Evolutionary conservation across 495 filamentous ascomycete species (phyloP).

Genomic region (Polyplosphaeria fusca): DNA sequence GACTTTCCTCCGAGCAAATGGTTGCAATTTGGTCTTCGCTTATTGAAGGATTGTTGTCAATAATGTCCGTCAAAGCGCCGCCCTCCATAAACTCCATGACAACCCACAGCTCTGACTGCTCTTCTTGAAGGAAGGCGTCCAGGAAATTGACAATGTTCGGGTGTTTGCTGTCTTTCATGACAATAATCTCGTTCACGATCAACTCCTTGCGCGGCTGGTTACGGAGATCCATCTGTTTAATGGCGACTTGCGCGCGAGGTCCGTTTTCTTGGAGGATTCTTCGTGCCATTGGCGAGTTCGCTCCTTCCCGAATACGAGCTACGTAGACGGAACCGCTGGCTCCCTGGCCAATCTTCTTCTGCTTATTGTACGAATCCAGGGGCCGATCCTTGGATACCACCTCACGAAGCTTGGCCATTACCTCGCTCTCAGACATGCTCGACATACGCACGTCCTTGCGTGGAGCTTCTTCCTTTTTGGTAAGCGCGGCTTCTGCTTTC

Average conservation of each 20-base stretch:
- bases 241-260: conserved; percentile 75
- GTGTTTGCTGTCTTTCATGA: conserved; percentile 98
- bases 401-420: conserved; percentile 89
- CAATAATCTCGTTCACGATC: conserved; percentile 98
- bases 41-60: conserved; percentile 90
- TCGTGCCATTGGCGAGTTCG: conserved; percentile 61
- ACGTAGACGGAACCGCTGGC: conserved; percentile 98
- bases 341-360: conserved; percentile 98
- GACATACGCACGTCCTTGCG: conserved; percentile 95
- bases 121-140: conserved; percentile 91
- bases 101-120: conserved; percentile 91
- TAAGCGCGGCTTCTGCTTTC: conserved; percentile 76
- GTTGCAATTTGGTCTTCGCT: conserved; percentile 96
- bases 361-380: conserved; percentile 89
- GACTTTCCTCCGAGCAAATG: conserved; percentile 85
- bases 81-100: conserved; percentile 99
- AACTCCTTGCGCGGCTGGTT: conserved; percentile 97
- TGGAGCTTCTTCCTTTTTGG: conserved; percentile 66
- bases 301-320: conserved; percentile 78
- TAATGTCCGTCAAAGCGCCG: conserved; percentile 94
- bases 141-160: conserved; percentile 98
- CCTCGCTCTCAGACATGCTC: conserved; percentile 91
- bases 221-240: conserved; percentile 98
- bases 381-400: conserved; percentile 93
- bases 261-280: conserved; percentile 68